Evolutionary conservation across 352 stramenopile genomes (phyloP), one percentile per base, ranked within the genome.

Genomic region (Aphanomyces invadans): DNA sequence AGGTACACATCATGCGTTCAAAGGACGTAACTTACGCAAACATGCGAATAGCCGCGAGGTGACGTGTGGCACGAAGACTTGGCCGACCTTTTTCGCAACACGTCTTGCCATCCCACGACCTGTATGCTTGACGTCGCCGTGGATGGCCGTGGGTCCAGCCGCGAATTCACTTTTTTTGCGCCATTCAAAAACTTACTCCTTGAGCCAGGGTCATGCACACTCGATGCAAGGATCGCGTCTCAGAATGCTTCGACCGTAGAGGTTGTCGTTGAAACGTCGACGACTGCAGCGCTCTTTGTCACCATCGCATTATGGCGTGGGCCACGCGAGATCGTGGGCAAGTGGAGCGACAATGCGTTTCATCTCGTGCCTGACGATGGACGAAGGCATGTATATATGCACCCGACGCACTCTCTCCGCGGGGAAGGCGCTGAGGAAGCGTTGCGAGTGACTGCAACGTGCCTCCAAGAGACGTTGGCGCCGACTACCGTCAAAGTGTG

Each of bases 281-380:
- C 65, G 26, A 81, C 83, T 33, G 76, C 89, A 42, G 83, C 81
- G n/a, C 70, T 92, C 19, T 92, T 93, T 55, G 86, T 93, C 31
- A 82, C 88, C 63, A 48, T 95, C 28, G 73, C 46, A 15, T 11
- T 54, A 21, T 23, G 10, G n/a, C n/a, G 46, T n/a, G 46, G 88
- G 48, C 72, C 67, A 4, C 69, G 59, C 1, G 68, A 69, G n/a
- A 69, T 84, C 33, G 64, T 70, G 0, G 86, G 86, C 1, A 77
- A 81, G 55, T 95, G 81, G 81, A 84, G 75, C 60, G 63, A 71
- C 28, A 95, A 91, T 61, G 83, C 80, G 52, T 83, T 93, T 62
- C 53, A 90, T 63, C 76, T 95, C 72, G 53, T 89, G n/a, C 69
- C 72, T 28, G 86, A 86, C 57, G 56, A 75, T n/a, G 46, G 46